phyloP scores from a whole-genome alignment of 2,329 filamentous ascomycete genomes.

The Trichoderma brevicompactum region DNA sequence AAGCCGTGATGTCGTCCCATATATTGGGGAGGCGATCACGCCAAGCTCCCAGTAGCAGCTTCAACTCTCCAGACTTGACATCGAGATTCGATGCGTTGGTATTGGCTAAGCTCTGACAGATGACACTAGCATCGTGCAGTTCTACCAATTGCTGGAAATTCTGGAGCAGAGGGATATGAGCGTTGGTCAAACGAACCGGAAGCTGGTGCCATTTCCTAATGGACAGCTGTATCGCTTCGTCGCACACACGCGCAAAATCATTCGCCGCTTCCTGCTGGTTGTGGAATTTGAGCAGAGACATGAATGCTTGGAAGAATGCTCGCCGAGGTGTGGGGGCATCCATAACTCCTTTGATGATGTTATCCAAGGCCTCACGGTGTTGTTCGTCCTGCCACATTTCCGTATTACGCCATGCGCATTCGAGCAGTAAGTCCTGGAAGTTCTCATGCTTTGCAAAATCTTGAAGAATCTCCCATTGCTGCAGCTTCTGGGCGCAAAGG shows the following conservation, averaged over 20 bases:
- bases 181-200: conserved; percentile 90
- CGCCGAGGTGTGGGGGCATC: conserved; percentile 93
- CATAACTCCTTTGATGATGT: conserved; percentile 94
- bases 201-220: conserved; percentile 99
- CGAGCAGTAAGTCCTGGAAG: conserved; percentile 91
- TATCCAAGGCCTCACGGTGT: conserved; percentile 86
- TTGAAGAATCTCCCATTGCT: conserved; percentile 97
- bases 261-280: conserved; percentile 77
- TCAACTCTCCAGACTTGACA: conserved; percentile 92
- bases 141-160: conserved; percentile 99
- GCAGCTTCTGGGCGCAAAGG: conserved; percentile 93
- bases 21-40: conserved; percentile 93
- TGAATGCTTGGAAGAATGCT: conserved; percentile 98
- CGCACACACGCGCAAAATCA: conserved; percentile 88
- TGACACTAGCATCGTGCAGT: conserved; percentile 94
- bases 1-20: conserved; percentile 99
- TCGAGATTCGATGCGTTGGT: conserved; percentile 88
- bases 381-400: conserved; percentile 91
- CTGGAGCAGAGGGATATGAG: conserved; percentile 91
- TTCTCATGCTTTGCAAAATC: conserved; percentile 99
- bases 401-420: conserved; percentile 93
- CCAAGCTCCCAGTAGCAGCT: conserved; percentile 91
- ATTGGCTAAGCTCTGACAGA: conserved; percentile 85
- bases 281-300: conserved; percentile 92
- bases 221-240: conserved; percentile 95